Base-by-base conservation (phyloP, 2,329 filamentous ascomycete genomes). In the Pleochaeta shiraiana region DNA sequence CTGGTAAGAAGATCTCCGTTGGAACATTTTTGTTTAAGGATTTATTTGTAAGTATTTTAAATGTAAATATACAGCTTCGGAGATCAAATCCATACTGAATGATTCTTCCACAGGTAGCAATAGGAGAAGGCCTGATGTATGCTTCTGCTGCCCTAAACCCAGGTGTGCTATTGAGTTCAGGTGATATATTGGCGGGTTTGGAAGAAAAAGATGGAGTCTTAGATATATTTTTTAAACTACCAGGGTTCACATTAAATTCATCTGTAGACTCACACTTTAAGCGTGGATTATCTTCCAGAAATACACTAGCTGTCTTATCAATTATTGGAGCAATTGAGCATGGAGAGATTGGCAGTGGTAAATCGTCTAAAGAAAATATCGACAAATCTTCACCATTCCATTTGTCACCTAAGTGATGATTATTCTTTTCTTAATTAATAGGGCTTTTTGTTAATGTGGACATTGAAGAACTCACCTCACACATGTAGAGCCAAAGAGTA, bases 371-470 rank as follows among this genome's bases (percentile, higher is more conserved):
- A 0, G 90, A 96, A 72, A 84, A 87, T 64, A 98, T 93, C 4
- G 91, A 96, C 37, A 98, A 76, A 73, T 98, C 93, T 74, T 98
- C 93, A 59, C 93, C 93, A 69, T 98, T 98, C 93, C 93, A 98
- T 68, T 90, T 84, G 71, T 98, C 93, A 64, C 93, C 93, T 76
- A 88, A 86, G 71, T 86, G 79, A 72, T 98, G 93, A 67, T 86
- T 86, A 72, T 97, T 98, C 80, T 88, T 31, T 68, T 12, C 43
- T 65, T 9, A 53, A 45, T 67, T 65, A 75, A 67, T 67, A 60
- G 34, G 63, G 24, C 57, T 37, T 9, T 33, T 19, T 14, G 62
- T n/a, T 57, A 37, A 11, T 39, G 45, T n/a, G n/a, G n/a, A n/a
- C 26, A 60, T 43, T 24, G 14, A 62, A 21, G n/a, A 31, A 68